A percentile compares a stretch with the other conserved stretches of the same genome.
Conservation (phyloP, 345 rosid genomes). For the Euphorbia tirucalli region DNA sequence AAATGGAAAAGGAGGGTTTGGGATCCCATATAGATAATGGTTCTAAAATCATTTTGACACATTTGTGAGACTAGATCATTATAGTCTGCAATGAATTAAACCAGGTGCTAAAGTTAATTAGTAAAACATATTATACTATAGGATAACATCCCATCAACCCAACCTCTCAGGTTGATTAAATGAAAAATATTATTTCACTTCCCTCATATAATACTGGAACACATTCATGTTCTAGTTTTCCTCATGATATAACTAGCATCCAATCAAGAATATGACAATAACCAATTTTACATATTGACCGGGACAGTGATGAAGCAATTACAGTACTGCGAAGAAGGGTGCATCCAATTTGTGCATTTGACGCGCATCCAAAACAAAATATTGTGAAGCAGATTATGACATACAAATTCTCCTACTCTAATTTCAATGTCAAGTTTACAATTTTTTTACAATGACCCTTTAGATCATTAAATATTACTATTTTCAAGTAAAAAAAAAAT, state of each 20-base stretch:
- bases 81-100: not conserved
- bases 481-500: conserved; percentile 3
- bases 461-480: not conserved
- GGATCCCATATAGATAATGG: not conserved
- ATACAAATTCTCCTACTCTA: not conserved
- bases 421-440: not conserved
- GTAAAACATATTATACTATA: not conserved
- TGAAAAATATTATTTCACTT: not conserved
- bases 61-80: not conserved
- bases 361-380: not conserved
- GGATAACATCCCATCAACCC: not conserved
- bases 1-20: not conserved
- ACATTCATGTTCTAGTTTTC: not conserved
- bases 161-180: not conserved
- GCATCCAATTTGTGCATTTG: not conserved
- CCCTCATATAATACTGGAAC: not conserved
- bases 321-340: not conserved
- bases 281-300: not conserved
- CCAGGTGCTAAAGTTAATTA: not conserved
- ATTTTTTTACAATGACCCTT: not conserved
- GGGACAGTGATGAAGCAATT: not conserved
- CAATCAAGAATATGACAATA: conserved; percentile 1
- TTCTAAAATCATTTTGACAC: not conserved
- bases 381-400: not conserved
- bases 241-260: not conserved